phyloP scores from a whole-genome alignment of 495 filamentous ascomycete species.

The Penicillium manginii region DNA sequence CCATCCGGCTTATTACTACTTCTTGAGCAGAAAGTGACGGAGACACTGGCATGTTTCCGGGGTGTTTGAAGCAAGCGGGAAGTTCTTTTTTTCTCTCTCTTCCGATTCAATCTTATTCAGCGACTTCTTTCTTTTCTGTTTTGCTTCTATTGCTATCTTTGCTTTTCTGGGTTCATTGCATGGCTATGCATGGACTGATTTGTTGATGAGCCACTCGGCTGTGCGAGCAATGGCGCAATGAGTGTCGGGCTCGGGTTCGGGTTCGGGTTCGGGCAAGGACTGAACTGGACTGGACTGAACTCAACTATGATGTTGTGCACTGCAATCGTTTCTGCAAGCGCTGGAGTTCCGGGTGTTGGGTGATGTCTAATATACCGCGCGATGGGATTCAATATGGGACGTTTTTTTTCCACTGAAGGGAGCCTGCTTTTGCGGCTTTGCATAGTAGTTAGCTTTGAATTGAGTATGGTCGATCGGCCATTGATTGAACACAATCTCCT shows the following conservation, averaged over 20 bases:
- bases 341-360: conserved; percentile 22
- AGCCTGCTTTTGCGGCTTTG: conserved; percentile 1
- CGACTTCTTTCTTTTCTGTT: conserved; percentile 7
- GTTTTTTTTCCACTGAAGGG: conserved; percentile 1
- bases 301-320: conserved; percentile 7
- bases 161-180: neutral
- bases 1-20: neutral
- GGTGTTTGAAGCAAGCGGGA: neutral
- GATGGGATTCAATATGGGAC: conserved; percentile 11
- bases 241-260: too few relatives aligned
- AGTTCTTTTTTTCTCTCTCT: neutral
- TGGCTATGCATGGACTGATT: conserved; percentile 4
- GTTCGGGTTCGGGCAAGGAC: neutral
- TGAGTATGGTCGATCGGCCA: neutral
- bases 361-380: conserved; percentile 22
- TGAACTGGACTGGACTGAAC: conserved; percentile 7
- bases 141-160: neutral
- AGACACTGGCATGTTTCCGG: conserved; percentile 4
- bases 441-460: conserved; percentile 6
- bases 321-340: conserved; percentile 25
- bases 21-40: neutral
- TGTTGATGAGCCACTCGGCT: conserved; percentile 19
- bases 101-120: conserved; percentile 7
- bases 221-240: conserved; percentile 12
- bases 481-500: too few relatives aligned